phyloP scores from a whole-genome alignment of 2,329 filamentous ascomycete species.

The Blumeriella jaapii region DNA sequence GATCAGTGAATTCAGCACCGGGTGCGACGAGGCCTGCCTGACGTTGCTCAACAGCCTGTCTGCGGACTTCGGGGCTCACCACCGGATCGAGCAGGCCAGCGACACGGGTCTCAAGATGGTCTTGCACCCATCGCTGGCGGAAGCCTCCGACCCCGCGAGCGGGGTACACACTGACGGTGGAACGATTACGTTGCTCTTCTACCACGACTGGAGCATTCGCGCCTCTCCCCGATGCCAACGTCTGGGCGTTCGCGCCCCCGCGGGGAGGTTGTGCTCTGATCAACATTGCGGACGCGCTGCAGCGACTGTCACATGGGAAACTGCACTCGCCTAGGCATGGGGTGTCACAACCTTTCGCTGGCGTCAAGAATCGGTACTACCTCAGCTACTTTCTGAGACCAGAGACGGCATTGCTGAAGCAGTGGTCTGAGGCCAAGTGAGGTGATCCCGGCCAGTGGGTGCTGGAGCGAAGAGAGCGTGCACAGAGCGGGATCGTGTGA shows the following conservation, averaged over 20 bases:
- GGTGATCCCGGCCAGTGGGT: no score
- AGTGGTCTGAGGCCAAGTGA: conserved; percentile 10
- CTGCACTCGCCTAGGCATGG: conserved; percentile 21
- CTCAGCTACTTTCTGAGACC: conserved; percentile 24
- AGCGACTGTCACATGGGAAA: conserved; percentile 16
- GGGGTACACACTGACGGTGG: conserved; percentile 21
- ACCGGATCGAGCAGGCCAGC: conserved; percentile 16
- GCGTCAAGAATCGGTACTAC: conserved; percentile 18
- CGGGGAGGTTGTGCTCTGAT: conserved; percentile 17
- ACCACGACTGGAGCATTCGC: conserved; percentile 14
- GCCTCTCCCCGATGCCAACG: conserved; percentile 4
- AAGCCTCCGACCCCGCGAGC: conserved; percentile 9
- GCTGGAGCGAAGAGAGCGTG: no score
- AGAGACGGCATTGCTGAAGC: conserved; percentile 12
- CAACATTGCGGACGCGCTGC: conserved; percentile 22
- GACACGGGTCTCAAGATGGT: conserved; percentile 19
- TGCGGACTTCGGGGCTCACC: conserved; percentile 10
- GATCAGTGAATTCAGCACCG: conserved; percentile 11
- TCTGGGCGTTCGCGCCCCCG: conserved; percentile 12
- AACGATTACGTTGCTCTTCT: conserved; percentile 21
- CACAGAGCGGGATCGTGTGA: no score
- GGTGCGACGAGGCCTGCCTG: conserved; percentile 13
- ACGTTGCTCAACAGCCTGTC: conserved; percentile 14
- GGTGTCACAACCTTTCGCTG: conserved; percentile 21
- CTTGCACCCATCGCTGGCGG: conserved; percentile 13